A percentile compares a stretch with the other conserved stretches of the same genome.
Conservation (phyloP, 176 grass and related monocot genomes). For the Poa annua region DNA sequence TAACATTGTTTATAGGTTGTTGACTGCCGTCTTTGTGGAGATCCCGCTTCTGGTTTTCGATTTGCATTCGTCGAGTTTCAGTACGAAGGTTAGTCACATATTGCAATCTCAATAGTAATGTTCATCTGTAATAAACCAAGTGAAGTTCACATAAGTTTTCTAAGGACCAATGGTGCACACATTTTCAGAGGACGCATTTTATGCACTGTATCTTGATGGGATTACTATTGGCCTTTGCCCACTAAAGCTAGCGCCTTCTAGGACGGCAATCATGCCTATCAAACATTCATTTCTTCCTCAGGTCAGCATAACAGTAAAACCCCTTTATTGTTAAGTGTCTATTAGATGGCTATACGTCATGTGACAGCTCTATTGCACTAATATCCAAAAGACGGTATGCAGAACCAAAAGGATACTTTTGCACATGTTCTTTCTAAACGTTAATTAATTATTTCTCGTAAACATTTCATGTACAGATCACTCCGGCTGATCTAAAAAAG, state of each 20-base stretch:
- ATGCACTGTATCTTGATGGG: background rate
- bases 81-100: background rate
- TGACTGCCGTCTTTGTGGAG: background rate
- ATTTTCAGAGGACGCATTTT: background rate
- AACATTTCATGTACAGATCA: background rate
- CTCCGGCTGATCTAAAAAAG: background rate
- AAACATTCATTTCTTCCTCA: background rate
- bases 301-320: background rate
- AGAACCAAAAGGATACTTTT: background rate
- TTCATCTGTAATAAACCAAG: background rate
- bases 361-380: background rate
- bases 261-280: background rate
- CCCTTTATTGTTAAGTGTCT: background rate
- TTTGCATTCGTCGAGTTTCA: background rate
- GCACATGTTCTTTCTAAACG: background rate
- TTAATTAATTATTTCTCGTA: background rate
- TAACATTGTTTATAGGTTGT: background rate
- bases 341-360: background rate
- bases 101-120: background rate
- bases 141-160: background rate
- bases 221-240: background rate
- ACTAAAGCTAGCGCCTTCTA: background rate
- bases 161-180: background rate
- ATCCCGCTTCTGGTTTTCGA: background rate
- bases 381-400: background rate